phyloP scores from a whole-genome alignment of 441 rosid species.

The Macaranga tanarius region DNA sequence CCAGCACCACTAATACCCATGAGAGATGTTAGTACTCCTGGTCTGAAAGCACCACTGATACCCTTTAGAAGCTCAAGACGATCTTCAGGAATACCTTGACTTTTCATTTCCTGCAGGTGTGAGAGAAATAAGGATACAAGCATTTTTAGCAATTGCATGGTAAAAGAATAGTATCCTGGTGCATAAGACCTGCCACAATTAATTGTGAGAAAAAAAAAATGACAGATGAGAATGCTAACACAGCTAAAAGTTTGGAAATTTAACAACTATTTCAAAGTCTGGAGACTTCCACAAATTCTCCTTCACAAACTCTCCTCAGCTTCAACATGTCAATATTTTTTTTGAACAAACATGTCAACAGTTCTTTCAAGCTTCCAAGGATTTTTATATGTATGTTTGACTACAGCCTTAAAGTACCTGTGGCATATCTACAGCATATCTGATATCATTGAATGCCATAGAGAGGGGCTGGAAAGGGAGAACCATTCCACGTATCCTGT shows the following conservation, averaged over 20 bases:
- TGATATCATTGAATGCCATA: slow-evolving; percentile 54
- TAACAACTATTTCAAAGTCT: neutral
- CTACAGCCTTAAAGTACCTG: slow-evolving; percentile 37
- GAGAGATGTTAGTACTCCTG: slow-evolving; percentile 67
- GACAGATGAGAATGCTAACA: neutral
- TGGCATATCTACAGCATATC: slow-evolving; percentile 67
- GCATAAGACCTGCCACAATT: neutral
- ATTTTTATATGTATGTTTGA: slow-evolving; percentile 1
- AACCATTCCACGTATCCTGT: slow-evolving; percentile 53
- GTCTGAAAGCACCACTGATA: slow-evolving; percentile 64
- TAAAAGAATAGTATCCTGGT: neutral
- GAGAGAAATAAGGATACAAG: neutral
- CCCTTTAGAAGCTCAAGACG: slow-evolving; percentile 56
- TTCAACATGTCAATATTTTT: neutral
- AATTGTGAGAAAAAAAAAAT: neutral
- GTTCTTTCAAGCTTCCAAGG: neutral
- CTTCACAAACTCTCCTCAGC: neutral
- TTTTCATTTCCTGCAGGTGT: slow-evolving; percentile 54
- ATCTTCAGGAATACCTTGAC: slow-evolving; percentile 53
- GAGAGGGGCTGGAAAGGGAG: slow-evolving; percentile 64
- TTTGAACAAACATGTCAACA: neutral
- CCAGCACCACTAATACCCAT: slow-evolving; percentile 83
- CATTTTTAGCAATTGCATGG: neutral
- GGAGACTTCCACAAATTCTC: neutral
- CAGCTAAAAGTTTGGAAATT: neutral